Base-by-base conservation (phyloP, 805 yeast species). In the Allodekkera sacchari region DNA sequence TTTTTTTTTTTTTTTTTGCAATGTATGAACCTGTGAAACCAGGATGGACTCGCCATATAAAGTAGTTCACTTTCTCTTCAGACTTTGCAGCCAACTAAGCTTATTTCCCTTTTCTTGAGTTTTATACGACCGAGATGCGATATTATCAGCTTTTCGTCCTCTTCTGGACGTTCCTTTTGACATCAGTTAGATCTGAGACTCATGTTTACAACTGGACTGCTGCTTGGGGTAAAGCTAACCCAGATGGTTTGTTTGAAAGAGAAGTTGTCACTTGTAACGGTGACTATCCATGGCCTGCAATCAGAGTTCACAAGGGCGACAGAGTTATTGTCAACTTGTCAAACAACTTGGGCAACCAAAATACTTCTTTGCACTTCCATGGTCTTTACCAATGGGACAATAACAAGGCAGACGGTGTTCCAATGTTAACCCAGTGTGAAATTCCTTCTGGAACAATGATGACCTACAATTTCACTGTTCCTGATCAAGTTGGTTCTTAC, bases 361-460 rank as follows among this genome's bases (percentile, higher is more conserved):
- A 77, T 59, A 83, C 95, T 25, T 61, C 89, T 6, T 57, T 89
- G 48, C 98, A 92, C 61, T 84, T 85, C 77, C 98, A 89, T 60
- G 98, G 98, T 35, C 52, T 92, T 52, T 92, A 82, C 74, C 84
- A 77, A 62, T 68, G 77, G 43, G 83, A 81, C 18, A 59, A 88
- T 11, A 64, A 54, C 46, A 77, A 69, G 51, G 81, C 82, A 89
- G 98, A 89, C 57, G 98, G 98, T 37, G 94, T 95, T 11, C 82
- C 81, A 47, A 64, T 73, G 72, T 66, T 89, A 28, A 74, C 83
- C 22, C 96, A 89, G 60, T 92, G 97, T 68, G 94, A 95, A 18
- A 78, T 85, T 43, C 77, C 83, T n/a, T 81, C 94, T 5, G 82
- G 82, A 33, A 71, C 72, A 38, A 69, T 82, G 13, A 46, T 53